Percentiles rank a stretch among this genome's conserved stretches.
phyloP scores from a whole-genome alignment of 139 green algal species.

The Medakamo hakoo region DNA sequence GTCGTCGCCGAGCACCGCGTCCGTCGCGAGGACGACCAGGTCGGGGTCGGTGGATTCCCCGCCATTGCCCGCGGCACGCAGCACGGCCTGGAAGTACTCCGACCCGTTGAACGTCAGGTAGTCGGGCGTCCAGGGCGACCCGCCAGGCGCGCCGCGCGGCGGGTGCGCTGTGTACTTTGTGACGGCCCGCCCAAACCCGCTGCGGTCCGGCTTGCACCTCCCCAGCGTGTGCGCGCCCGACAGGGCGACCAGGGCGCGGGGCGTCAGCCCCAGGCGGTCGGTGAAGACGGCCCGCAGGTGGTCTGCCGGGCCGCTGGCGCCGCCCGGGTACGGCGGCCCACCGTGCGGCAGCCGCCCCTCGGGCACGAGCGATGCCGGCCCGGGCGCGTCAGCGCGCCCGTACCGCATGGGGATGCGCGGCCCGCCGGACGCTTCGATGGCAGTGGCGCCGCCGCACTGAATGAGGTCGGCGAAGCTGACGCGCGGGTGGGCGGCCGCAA shows the following conservation, averaged over 20 bases:
- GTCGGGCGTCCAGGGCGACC: constrained; percentile 68
- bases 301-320: constrained; percentile 17
- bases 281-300: constrained; percentile 55
- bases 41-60: constrained; percentile 52
- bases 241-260: constrained; percentile 49
- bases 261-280: constrained; percentile 67
- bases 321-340: constrained; percentile 34
- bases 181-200: constrained; percentile 39
- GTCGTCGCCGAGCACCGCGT: constrained; percentile 74
- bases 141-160: constrained; percentile 45
- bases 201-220: constrained; percentile 28
- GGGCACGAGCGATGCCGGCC: constrained; percentile 34
- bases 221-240: constrained; percentile 49
- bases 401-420: constrained; percentile 76
- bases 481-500: constrained; percentile 32
- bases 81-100: constrained; percentile 61
- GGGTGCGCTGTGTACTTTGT: constrained; percentile 76
- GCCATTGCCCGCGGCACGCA: constrained; percentile 13
- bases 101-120: constrained; percentile 88
- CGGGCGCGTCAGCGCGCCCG: constrained; percentile 46
- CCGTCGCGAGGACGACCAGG: constrained; percentile 75
- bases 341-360: constrained; percentile 63
- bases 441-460: constrained; percentile 31
- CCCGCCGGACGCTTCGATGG: constrained; percentile 48
- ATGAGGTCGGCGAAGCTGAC: constrained; percentile 51